These are phyloP conservation scores for Juncus effusus DNA, from an alignment of 176 grass and related monocot species.

Conservation along the genomic window DNA sequence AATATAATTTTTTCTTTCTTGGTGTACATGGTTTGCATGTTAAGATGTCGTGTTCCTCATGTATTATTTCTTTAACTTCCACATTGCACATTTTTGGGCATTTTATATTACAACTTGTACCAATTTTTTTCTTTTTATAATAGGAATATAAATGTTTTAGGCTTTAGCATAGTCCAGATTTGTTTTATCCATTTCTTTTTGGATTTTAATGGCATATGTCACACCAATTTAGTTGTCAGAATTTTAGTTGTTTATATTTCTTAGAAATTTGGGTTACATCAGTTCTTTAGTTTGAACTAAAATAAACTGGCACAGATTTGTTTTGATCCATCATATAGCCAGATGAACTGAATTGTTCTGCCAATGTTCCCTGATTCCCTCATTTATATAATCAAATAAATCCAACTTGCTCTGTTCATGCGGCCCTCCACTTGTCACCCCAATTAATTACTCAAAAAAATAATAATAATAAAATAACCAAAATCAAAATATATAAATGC, in stretches of 20 bases:
- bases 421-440: neutral
- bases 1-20: too few relatives aligned
- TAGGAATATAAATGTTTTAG: neutral
- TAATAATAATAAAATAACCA: too few relatives aligned
- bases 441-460: neutral
- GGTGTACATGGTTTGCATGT: too few relatives aligned
- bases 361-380: conserved; percentile 21
- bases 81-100: conserved; percentile 18
- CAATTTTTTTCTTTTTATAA: too few relatives aligned
- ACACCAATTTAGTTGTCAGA: too few relatives aligned
- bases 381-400: conserved; percentile 3
- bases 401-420: conserved; percentile 13
- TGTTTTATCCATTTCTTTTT: conserved; percentile 7
- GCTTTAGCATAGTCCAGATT: neutral
- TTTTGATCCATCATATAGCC: too few relatives aligned
- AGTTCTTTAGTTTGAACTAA: too few relatives aligned
- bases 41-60: neutral
- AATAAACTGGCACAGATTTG: too few relatives aligned
- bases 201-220: too few relatives aligned
- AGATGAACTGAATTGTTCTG: conserved; percentile 7
- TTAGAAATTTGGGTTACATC: too few relatives aligned
- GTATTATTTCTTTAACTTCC: conserved; percentile 11
- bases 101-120: too few relatives aligned
- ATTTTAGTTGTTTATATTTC: too few relatives aligned
- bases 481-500: neutral